Base-by-base conservation (phyloP, 371 early-diverging fungal species). In the Zychaea mexicana region DNA sequence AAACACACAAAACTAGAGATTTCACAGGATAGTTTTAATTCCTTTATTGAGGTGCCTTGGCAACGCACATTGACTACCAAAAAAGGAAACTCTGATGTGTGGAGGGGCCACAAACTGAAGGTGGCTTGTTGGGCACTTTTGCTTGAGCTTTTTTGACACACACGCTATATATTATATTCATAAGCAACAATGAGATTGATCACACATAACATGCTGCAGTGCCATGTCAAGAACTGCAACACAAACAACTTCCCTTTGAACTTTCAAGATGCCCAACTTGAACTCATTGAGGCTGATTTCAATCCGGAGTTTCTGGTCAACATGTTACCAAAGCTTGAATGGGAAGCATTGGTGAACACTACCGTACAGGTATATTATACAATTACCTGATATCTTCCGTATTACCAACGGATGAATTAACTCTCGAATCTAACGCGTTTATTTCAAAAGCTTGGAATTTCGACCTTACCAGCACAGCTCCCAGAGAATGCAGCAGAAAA, bases 161-260 rank as follows among this genome's bases (percentile, higher is more conserved):
- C n/a, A n/a, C n/a, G n/a, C n/a, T n/a, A n/a, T n/a, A n/a, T n/a
- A n/a, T n/a, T n/a, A n/a, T n/a, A n/a, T n/a, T n/a, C 57, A n/a
- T 36, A 36, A 17, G 1, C 17, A 54, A 76, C 26, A 26, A 94
- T 94, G 93, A 83, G 97, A 78, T 90, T 98, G 69, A 87, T 98
- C 53, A 96, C 97, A 33, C 98, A 98, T 86, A 98, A 98, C 82
- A 92, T 98, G 95, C 88, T 98, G 56, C 94, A 95, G 82, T 98
- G 98, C 90, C 96, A 96, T 76, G 98, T 92, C 73, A 94, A 94
- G 78, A 89, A 90, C 81, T 98, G 98, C 86, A 88, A 82, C 49
- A 81, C 85, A 52, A 88, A 90, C 73, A 93, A 92, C 85, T 98
- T 92, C 68, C 98, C 98, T 17, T 86, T 98, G 46, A 83, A 83